A percentile compares a stretch with the other conserved stretches of the same genome.
These are phyloP conservation scores for Tremellales sp. DNA, from an alignment of 1,284 basidiomycete genomes.

Conservation along the genomic window DNA sequence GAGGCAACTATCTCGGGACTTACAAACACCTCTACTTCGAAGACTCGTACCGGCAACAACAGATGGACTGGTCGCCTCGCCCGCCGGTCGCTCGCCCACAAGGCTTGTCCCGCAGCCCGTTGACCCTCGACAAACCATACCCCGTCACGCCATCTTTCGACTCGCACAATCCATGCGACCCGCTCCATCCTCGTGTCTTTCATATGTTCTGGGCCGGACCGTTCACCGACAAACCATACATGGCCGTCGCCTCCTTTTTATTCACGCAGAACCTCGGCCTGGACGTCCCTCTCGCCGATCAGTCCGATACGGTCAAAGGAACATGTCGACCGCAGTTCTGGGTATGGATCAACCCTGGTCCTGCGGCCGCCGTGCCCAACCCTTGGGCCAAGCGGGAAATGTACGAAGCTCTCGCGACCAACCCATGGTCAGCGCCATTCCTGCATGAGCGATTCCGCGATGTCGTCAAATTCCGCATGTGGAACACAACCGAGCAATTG, in stretches of 20 bases:
- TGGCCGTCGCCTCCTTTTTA: constrained; percentile 70
- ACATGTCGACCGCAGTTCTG: constrained; percentile 73
- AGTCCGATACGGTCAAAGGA: constrained; percentile 30
- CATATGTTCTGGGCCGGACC: constrained; percentile 84
- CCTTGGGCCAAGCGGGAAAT: constrained; percentile 64
- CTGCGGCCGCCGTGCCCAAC: constrained; percentile 64
- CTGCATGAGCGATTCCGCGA: constrained; percentile 73
- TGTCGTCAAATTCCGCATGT: constrained; percentile 76
- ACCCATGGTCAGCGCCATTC: constrained; percentile 81
- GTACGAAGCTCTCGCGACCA: constrained; percentile 62
- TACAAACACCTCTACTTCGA: constrained; percentile 67
- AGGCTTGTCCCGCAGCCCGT: constrained; percentile 29
- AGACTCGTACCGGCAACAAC: constrained; percentile 35
- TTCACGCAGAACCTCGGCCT: constrained; percentile 77
- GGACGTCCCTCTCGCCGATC: constrained; percentile 45
- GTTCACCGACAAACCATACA: constrained; percentile 79
- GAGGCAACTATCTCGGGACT: constrained; percentile 56
- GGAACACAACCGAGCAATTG: constrained; percentile 85
- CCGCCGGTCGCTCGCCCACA: constrained; percentile 13
- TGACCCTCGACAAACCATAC: constrained; percentile 34
- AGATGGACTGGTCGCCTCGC: constrained; percentile 27
- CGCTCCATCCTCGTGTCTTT: constrained; percentile 66
- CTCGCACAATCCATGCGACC: constrained; percentile 58
- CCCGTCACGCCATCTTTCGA: constrained; percentile 32
- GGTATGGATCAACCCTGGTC: constrained; percentile 82